Evolutionary conservation across 2,329 filamentous ascomycete genomes (phyloP), one percentile per base, ranked within the genome.

Genomic region (Huntiella abstrusa): DNA sequence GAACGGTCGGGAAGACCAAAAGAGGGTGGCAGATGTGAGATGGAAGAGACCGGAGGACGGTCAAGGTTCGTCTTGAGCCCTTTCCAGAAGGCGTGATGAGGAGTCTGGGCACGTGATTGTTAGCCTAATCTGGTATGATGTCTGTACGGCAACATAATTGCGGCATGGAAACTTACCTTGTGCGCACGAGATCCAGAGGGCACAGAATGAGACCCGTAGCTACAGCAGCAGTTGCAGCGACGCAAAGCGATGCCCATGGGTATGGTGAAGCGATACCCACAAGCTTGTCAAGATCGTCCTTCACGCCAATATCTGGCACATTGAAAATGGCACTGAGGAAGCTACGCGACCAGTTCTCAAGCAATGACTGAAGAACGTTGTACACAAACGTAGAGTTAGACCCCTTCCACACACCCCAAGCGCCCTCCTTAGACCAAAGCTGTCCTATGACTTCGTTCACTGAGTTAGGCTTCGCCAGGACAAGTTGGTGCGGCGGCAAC

Each of bases 341-440:
- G 55, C 85, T 91, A 55, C 86, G 75, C 7, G 87, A 83, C 78
- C 92, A 98, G 54, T 84, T 87, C 59, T 96, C 91, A 28, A 94
- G 66, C 5, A 92, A 80, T 8, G 85, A 85, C 51, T 87, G 75
- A 13, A 96, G 69, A 41, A 95, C 75, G 0, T 79, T 83, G 63
- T 96, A 94, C 43, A 96, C 69, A 57, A 96, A 98, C 1, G 86
- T 92, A 11, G 83, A 77, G 58, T 96, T 96, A 34, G 86, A 84
- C 6, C 80, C 77, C 60, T 95, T 95, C 87, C 88, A 98, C 4
- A 95, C 78, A 4, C 91, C 91, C 70, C 86, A 87, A 0, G 80
- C 80, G 33, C 86, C 84, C 58, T 93, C 88, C 54, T 82, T 88
- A 41, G 80, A 72, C 83, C 91, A 96, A 15, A 96, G 65, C 58